These are phyloP conservation scores for Sporisorium graminicola DNA, from an alignment of 1,284 basidiomycete species.

Conservation along the genomic window DNA sequence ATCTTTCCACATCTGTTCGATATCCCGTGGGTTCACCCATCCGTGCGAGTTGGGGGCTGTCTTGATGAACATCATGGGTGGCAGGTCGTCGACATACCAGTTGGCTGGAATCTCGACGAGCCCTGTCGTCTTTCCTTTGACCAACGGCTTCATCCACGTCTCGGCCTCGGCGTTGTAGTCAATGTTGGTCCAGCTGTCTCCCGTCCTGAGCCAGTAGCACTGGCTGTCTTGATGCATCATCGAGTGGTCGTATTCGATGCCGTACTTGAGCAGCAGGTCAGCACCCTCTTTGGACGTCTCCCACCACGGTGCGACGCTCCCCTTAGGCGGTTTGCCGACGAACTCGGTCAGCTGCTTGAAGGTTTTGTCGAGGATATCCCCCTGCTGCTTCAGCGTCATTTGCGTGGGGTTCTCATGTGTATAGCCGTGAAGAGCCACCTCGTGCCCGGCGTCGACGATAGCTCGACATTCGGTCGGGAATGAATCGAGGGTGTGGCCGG, in stretches of 20 bases:
- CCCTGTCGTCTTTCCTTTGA: slow-evolving; percentile 77
- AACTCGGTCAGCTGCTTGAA: slow-evolving; percentile 78
- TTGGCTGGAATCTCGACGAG: slow-evolving; percentile 81
- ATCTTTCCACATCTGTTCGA: slow-evolving; percentile 83
- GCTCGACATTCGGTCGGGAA: slow-evolving; percentile 78
- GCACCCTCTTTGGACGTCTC: slow-evolving; percentile 80
- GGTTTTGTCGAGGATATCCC: slow-evolving; percentile 79
- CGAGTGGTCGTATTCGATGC: slow-evolving; percentile 79
- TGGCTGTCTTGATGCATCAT: slow-evolving; percentile 73
- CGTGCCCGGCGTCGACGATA: slow-evolving; percentile 79
- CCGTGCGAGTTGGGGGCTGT: slow-evolving; percentile 78
- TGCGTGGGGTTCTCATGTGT: slow-evolving; percentile 71
- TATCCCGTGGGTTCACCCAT: slow-evolving; percentile 78
- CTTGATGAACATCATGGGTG: slow-evolving; percentile 83
- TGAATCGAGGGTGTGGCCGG: slow-evolving; percentile 77
- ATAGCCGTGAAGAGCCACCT: slow-evolving; percentile 71
- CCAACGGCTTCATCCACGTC: slow-evolving; percentile 82
- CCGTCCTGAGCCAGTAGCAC: slow-evolving; percentile 79
- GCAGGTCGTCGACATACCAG: slow-evolving; percentile 78
- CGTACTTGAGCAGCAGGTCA: slow-evolving; percentile 79
- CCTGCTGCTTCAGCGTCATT: slow-evolving; percentile 78
- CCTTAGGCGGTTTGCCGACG: slow-evolving; percentile 77
- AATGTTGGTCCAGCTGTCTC: slow-evolving; percentile 82
- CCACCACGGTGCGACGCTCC: slow-evolving; percentile 83
- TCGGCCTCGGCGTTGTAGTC: slow-evolving; percentile 75